Evolutionary conservation across 805 yeast genomes (phyloP), one percentile per base, ranked within the genome.

Genomic region (Saccharomycopsis amapae): DNA sequence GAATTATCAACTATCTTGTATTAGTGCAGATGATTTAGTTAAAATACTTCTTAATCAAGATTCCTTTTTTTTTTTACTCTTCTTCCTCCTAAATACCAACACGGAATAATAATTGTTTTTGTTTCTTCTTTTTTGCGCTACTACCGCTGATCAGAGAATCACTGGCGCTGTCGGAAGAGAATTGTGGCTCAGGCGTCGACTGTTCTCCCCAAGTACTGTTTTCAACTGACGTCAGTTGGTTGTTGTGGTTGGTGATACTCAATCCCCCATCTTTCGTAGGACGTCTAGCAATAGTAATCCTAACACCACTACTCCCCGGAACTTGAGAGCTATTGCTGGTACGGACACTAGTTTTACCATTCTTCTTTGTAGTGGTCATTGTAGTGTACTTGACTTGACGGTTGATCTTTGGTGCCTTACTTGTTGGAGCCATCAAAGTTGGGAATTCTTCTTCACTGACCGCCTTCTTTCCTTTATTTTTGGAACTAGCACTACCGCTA

Each of bases 21-120:
- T 9, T 33, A 33, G 37, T 33, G n/a, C 15, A 9, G n/a, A 15
- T 33, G n/a, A 28, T 28, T 28, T 28, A 15, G 32, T 13, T 15
- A 28, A 13, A 13, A 13, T 15, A 13, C n/a, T 15, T 28, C n/a
- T 28, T 28, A 13, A 28, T 28, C 13, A 28, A 10, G 37, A 33
- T 15, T 33, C n/a, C 10, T 33, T 33, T 33, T 33, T 33, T 23
- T 2, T 24, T 13, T 38, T 13, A n/a, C 10, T 40, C 7, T 34
- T 22, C 7, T 10, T 3, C 17, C 22, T 33, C 13, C 23, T 59
- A 69, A 28, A 71, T 66, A 46, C 81, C 81, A 40, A 72, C 64
- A 45, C 71, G 74, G 53, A 75, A 72, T 23, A 77, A 59, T 15
- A 76, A 55, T 54, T 76, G 79, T 54, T 76, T 77, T 18, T 50